Conservation (phyloP, 2,329 filamentous ascomycete species). For the Huntiella moniliformis region DNA sequence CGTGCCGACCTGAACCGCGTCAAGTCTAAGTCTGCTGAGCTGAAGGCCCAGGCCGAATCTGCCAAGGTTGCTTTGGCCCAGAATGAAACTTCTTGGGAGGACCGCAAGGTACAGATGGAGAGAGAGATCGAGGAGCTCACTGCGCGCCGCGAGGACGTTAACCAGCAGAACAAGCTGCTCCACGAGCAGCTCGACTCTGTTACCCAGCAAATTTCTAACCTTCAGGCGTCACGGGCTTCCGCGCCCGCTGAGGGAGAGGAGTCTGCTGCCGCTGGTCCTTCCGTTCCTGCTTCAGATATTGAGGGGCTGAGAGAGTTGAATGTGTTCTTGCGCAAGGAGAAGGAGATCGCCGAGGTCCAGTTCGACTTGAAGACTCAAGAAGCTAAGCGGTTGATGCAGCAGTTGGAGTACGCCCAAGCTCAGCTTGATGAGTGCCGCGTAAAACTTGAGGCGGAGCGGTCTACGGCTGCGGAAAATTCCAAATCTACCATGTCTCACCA, state of each 20-base stretch:
- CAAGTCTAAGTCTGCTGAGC: conserved; percentile 56
- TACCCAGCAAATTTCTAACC: conserved; percentile 54
- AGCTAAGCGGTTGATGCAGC: conserved; percentile 70
- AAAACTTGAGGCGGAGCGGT: conserved; percentile 79
- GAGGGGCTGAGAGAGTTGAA: conserved; percentile 81
- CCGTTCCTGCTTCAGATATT: conserved; percentile 29
- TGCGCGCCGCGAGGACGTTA: conserved; percentile 62
- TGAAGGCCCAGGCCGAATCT: conserved; percentile 68
- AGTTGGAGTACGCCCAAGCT: conserved; percentile 68
- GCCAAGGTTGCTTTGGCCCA: conserved; percentile 61
- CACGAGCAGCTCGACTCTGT: conserved; percentile 78
- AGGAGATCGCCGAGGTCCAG: conserved; percentile 95
- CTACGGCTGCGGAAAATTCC: conserved; percentile 52
- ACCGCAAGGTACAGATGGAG: conserved; percentile 63
- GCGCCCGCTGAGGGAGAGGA: conserved; percentile 24
- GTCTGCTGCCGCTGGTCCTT: conserved; percentile 19
- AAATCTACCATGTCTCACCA: conserved; percentile 62
- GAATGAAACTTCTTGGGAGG: conserved; percentile 74
- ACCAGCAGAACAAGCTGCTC: conserved; percentile 76
- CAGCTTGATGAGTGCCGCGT: conserved; percentile 79
- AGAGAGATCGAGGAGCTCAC: conserved; percentile 65
- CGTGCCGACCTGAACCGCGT: conserved; percentile 67
- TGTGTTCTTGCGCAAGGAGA: conserved; percentile 78
- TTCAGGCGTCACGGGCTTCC: conserved; percentile 51
- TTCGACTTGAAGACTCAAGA: conserved; percentile 80